These are phyloP conservation scores for Omphalotus olearius DNA, from an alignment of 1,284 basidiomycete species.

Conservation along the genomic window DNA sequence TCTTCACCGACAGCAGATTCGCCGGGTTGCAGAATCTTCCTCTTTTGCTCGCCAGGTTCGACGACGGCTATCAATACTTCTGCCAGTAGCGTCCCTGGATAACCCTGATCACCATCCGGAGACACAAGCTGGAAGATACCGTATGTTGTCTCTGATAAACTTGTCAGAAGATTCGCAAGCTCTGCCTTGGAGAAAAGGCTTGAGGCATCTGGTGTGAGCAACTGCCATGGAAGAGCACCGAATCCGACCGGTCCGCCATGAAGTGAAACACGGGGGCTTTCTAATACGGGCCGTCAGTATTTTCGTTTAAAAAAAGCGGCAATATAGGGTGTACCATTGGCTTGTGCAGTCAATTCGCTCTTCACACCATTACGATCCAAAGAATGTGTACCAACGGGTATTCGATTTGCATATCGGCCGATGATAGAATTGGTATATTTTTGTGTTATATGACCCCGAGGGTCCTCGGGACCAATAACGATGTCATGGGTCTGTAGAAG, in stretches of 20 bases:
- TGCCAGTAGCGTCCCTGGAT: slow-evolving; percentile 51
- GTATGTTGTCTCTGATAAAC: slow-evolving; percentile 32
- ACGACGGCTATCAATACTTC: slow-evolving; percentile 60
- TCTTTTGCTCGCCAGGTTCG: slow-evolving; percentile 36
- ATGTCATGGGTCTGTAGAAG: slow-evolving; percentile 62
- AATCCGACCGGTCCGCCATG: slow-evolving; percentile 69
- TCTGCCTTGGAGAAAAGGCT: slow-evolving; percentile 57
- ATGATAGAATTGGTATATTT: slow-evolving; percentile 73
- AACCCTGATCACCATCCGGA: slow-evolving; percentile 64
- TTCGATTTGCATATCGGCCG: slow-evolving; percentile 68
- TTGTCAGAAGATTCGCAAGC: slow-evolving; percentile 34
- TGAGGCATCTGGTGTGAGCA: slow-evolving; percentile 36
- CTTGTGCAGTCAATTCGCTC: slow-evolving; percentile 43
- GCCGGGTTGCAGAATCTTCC: slow-evolving; percentile 22
- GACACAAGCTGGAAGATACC: slow-evolving; percentile 59
- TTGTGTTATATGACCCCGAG: slow-evolving; percentile 50
- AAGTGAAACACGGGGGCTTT: slow-evolving; percentile 59
- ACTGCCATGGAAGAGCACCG: slow-evolving; percentile 51
- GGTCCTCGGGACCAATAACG: slow-evolving; percentile 65
- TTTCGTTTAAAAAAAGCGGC: neutral
- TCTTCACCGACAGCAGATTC: slow-evolving; percentile 29
- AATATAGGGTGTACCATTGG: slow-evolving; percentile 38
- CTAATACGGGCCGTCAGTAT: slow-evolving; percentile 20
- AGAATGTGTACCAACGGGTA: slow-evolving; percentile 53
- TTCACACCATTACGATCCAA: slow-evolving; percentile 50